Base-by-base conservation (phyloP, 2,329 filamentous ascomycete genomes). In the Epichloe gansuensis region DNA sequence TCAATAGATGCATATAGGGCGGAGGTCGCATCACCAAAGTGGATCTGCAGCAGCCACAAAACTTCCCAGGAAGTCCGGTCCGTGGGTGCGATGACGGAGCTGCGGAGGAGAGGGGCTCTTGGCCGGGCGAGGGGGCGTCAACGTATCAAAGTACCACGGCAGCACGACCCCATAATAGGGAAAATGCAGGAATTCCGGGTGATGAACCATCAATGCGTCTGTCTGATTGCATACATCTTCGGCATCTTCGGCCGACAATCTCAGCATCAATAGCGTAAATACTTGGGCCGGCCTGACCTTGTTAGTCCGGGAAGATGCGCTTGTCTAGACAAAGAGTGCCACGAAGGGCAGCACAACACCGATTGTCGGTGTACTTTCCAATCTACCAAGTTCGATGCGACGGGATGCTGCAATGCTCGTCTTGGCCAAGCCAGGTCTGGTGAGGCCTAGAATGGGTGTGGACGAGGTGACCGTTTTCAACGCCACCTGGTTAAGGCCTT, bases 1-100 rank as follows among this genome's bases (percentile, higher is more conserved):
- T 61, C 61, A 53, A 54, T 66, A 64, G 43, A 58, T 63, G 59
- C 64, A 66, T 66, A 49, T 44, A 21, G 41, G 40, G 49, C 40
- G 52, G 52, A 25, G 17, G 15, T 11, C 43, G 17, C 44, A 41
- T 44, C 41, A 41, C 12, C 50, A 38, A 52, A 27, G 45, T 45
- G 50, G 48, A 46, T 44, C 47, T 39, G 17, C n/a, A 27, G 41
- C 15, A 50, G 49, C 49, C 49, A 50, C 31, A 35, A 49, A 49
- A 40, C 21, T 13, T 17, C 7, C 31, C 36, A 7, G 21, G 11
- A 21, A 45, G 21, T 13, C 21, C 23, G 42, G 23, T 27, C 42
- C 42, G 42, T 45, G 34, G 15, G 25, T 47, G 50, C 42, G 50
- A 51, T 39, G 43, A 47, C 50, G 43, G 50, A 39, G 36, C 40